Percentiles rank a stretch among this genome's conserved stretches.
These are phyloP conservation scores for Pilaira anomala DNA, from an alignment of 192 early-diverging fungal genomes.

Conservation along the genomic window DNA sequence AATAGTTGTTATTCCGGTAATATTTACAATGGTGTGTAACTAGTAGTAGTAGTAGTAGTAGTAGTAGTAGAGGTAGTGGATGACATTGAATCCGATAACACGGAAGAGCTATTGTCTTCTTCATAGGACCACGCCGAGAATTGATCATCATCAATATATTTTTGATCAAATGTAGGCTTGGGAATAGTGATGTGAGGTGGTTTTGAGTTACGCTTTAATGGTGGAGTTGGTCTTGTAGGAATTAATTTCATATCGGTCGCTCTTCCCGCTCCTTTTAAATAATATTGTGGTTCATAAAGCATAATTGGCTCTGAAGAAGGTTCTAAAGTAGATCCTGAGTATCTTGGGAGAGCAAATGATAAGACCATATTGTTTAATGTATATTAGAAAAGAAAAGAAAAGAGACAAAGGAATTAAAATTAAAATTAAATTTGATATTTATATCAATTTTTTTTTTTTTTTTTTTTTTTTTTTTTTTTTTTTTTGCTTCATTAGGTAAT, in stretches of 20 bases:
- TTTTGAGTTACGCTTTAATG: conserved; percentile 16
- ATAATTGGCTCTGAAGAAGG: conserved; percentile 22
- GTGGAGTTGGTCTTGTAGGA: conserved; percentile 11
- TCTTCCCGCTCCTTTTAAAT: conserved; percentile 14
- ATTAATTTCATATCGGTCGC: conserved; percentile 15
- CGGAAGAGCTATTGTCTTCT: neutral
- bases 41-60: too few relatives aligned
- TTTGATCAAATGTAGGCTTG: conserved; percentile 2
- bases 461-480: too few relatives aligned
- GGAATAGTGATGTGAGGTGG: conserved; percentile 23
- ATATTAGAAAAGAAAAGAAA: neutral
- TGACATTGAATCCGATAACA: neutral
- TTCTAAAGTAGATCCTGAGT: conserved; percentile 28
- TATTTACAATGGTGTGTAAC: too few relatives aligned
- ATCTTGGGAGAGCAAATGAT: conserved; percentile 17
- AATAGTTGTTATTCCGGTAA: too few relatives aligned
- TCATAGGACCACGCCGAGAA: conserved; percentile 16
- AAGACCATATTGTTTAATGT: neutral
- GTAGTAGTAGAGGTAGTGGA: too few relatives aligned
- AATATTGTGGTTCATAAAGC: conserved; percentile 22
- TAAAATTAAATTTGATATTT: too few relatives aligned
- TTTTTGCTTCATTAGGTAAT: too few relatives aligned
- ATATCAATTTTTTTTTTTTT: too few relatives aligned
- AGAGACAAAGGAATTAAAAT: neutral
- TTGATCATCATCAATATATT: neutral